Percentiles rank a stretch among this genome's conserved stretches.
Evolutionary conservation across 768 basidiomycete genomes (phyloP).

Genomic region (Lactifluus pinguis): DNA sequence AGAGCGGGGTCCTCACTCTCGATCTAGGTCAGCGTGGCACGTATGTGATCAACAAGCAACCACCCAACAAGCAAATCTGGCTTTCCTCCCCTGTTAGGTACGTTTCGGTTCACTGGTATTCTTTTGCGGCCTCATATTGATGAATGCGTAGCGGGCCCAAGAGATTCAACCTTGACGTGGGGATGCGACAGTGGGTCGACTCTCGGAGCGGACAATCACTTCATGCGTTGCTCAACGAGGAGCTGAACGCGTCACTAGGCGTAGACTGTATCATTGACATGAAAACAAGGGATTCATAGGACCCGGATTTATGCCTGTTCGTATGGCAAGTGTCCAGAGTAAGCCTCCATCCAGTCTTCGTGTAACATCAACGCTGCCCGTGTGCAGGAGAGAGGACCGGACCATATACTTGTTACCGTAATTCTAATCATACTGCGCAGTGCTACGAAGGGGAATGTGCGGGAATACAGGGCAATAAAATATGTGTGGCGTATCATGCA

Average conservation of each 20-base stretch:
- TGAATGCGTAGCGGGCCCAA: conserved; percentile 66
- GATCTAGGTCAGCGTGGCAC: conserved; percentile 68
- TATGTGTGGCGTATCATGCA: not conserved
- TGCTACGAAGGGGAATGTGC: not conserved
- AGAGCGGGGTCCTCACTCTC: conserved; percentile 86
- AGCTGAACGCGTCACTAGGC: conserved; percentile 43
- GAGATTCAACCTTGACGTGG: conserved; percentile 69
- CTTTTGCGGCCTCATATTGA: not conserved
- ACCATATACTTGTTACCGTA: not conserved
- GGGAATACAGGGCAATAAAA: conserved; percentile 1
- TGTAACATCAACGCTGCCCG: not conserved
- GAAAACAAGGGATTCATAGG: not conserved
- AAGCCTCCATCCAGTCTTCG: not conserved
- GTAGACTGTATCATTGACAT: conserved; percentile 19
- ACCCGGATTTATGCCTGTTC: not conserved
- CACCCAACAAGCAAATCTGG: conserved; percentile 97
- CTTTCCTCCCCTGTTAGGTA: conserved; percentile 83
- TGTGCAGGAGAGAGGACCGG: not conserved
- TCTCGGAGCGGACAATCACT: conserved; percentile 55
- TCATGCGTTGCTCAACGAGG: conserved; percentile 54
- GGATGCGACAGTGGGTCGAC: conserved; percentile 64
- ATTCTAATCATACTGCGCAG: conserved; percentile 4
- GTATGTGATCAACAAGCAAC: conserved; percentile 96
- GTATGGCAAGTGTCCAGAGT: not conserved
- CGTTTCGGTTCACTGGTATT: conserved; percentile 8